Percentiles rank a stretch among this genome's conserved stretches.
These are phyloP conservation scores for Ceratocystiopsis brevicomis DNA, from an alignment of 2,329 filamentous ascomycete genomes.

Conservation along the genomic window DNA sequence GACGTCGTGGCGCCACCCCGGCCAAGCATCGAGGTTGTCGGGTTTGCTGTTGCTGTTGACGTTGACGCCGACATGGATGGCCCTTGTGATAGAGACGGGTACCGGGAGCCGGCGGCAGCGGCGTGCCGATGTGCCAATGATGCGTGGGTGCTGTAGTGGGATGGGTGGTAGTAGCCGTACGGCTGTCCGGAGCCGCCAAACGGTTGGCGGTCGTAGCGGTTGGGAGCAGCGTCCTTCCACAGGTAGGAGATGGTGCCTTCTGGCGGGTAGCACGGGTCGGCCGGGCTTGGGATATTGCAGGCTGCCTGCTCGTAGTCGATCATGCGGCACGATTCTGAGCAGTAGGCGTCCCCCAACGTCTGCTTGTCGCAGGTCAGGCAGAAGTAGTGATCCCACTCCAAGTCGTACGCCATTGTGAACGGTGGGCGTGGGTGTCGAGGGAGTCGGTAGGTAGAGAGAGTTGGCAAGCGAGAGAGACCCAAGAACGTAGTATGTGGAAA, in stretches of 20 bases:
- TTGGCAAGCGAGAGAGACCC: too few species aligned
- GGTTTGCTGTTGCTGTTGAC: conserved; percentile 3
- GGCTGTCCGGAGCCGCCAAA: conserved; percentile 45
- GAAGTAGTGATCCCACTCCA: conserved; percentile 69
- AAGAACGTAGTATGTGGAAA: too few species aligned
- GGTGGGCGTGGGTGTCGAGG: neutral
- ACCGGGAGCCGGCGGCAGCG: conserved; percentile 10
- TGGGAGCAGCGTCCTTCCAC: conserved; percentile 21
- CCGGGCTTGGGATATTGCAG: conserved; percentile 26
- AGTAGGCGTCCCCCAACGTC: conserved; percentile 66
- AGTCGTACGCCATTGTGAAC: conserved; percentile 30
- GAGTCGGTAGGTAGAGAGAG: too few species aligned
- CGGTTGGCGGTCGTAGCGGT: conserved; percentile 18
- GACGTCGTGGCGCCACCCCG: conserved; percentile 1
- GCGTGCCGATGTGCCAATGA: neutral
- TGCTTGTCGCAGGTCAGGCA: conserved; percentile 89
- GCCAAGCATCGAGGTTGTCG: neutral
- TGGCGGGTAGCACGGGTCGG: conserved; percentile 31
- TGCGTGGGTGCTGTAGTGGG: conserved; percentile 5
- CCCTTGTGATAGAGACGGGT: neutral
- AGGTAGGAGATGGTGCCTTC: conserved; percentile 26
- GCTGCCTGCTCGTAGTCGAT: conserved; percentile 68
- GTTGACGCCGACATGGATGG: neutral
- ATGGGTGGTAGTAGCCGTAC: conserved; percentile 26
- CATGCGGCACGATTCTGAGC: conserved; percentile 77